Evolutionary conservation across 345 rosid species (phyloP), one percentile per base, ranked within the genome.

Genomic region (Rhodamnia rubescens): DNA sequence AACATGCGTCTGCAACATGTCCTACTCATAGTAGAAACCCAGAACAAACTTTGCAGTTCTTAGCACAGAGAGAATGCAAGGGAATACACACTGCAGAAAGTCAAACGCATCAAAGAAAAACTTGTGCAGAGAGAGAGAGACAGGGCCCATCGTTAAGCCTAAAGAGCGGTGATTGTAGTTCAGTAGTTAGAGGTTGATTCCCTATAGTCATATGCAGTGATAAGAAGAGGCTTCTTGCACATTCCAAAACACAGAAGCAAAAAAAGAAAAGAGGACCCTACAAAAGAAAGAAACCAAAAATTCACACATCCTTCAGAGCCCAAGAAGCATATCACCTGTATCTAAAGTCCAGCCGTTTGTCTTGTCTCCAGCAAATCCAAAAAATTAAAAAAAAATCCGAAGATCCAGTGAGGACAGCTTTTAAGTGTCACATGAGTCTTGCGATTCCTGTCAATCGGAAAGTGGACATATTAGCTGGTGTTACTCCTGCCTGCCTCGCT

Each of bases 401-500:
- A 15, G 75, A 64, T 32, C 16, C 78, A 32, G 24, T 8, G 44
- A 64, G 44, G 78, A 64, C 24, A 8, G 11, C 44, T 32, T 64
- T 0, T 6, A 32, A 64, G 75, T 64, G 75, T 47, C 75, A 64
- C 42, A 1, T 2, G 11, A 61, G 75, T 61, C 75, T 61, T 29
- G 42, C 22, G 11, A 32, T 29, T 32, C 75, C 36, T 0, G 7
- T 64, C 14, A 40, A 64, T 64, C 54, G 14, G 44, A 74, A 40
- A 27, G 47, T 27, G 18, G 51, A 22, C 51, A 85, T 74, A 74
- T 51, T 75, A 85, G n/a, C 64, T 61, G 27, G 86, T n/a, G 18
- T 85, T 88, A 53, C 47, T 49, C 75, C 85, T 89, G 53, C 61
- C 88, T 44, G 92, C 83, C 82, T 89, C 92, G 50, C 81, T 85